Conservation (phyloP, 169 alveolate genomes). For the Cryptosporidium viatorum region DNA sequence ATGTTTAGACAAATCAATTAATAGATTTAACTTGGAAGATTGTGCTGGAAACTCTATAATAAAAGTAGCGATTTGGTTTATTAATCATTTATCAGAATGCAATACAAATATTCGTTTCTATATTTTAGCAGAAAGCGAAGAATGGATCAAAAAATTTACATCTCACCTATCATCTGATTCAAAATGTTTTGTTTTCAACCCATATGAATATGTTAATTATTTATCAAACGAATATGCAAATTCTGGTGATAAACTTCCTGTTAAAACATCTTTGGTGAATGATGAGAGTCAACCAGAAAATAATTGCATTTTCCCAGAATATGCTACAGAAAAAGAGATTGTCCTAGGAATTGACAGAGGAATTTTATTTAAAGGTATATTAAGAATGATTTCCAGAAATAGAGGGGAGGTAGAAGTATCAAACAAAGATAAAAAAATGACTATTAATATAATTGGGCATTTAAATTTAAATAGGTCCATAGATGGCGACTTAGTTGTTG, state of each 20-base stretch:
- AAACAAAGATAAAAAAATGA: slow-evolving; percentile 83
- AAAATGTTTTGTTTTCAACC: slow-evolving; percentile 36
- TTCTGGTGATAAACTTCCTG: slow-evolving; percentile 79
- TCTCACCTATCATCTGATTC: slow-evolving; percentile 2
- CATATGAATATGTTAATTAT: slow-evolving; percentile 75
- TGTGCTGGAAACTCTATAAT: slow-evolving; percentile 19
- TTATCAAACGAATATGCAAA: slow-evolving; percentile 71
- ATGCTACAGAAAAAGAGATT: slow-evolving; percentile 81
- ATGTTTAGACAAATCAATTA: background rate
- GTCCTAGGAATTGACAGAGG: slow-evolving; percentile 87
- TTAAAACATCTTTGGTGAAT: slow-evolving; percentile 31
- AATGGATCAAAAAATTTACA: slow-evolving; percentile 58
- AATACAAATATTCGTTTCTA: slow-evolving; percentile 61
- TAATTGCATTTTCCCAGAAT: slow-evolving; percentile 78
- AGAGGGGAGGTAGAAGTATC: slow-evolving; percentile 84
- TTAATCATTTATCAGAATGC: slow-evolving; percentile 68
- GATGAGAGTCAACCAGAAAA: slow-evolving; percentile 78
- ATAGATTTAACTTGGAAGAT: slow-evolving; percentile 9
- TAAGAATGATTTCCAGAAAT: slow-evolving; percentile 82
- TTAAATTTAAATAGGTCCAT: slow-evolving; percentile 94
- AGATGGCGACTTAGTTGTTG: slow-evolving; percentile 97
- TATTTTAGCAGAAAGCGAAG: slow-evolving; percentile 60
- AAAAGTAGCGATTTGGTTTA: slow-evolving; percentile 63
- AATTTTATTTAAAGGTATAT: slow-evolving; percentile 87
- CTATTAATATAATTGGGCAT: slow-evolving; percentile 86